A percentile compares a stretch with the other conserved stretches of the same genome.
Evolutionary conservation across 768 basidiomycete species (phyloP).

Genomic region (Antrodiella citrinella): DNA sequence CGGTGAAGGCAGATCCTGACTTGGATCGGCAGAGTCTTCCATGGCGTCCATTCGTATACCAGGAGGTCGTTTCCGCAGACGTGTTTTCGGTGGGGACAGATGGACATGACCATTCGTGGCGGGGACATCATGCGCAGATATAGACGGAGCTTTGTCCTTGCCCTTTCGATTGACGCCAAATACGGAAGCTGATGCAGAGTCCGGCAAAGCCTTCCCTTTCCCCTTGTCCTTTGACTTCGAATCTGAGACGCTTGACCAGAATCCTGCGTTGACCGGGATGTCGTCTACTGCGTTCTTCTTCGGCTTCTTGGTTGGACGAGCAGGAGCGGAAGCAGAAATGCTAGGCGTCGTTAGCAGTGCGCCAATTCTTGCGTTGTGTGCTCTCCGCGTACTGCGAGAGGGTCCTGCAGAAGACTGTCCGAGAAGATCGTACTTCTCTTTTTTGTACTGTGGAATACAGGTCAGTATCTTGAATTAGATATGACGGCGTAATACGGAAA

Average conservation of each 20-base stretch:
- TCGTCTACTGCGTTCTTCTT: slow-evolving; percentile 1
- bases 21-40: neutral
- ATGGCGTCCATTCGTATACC: neutral
- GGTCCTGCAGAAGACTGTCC: slow-evolving; percentile 39
- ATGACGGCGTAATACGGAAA: slow-evolving; percentile 2
- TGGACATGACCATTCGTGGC: too few species aligned
- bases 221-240: slow-evolving; percentile 18
- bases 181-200: too few species aligned
- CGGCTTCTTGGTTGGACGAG: slow-evolving; percentile 7
- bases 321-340: slow-evolving; percentile 16
- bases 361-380: slow-evolving; percentile 46
- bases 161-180: too few species aligned
- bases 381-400: slow-evolving; percentile 53
- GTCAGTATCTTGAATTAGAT: neutral
- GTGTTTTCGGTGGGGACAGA: neutral
- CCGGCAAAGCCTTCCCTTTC: slow-evolving; percentile 28
- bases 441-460: slow-evolving; percentile 35
- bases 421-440: slow-evolving; percentile 53
- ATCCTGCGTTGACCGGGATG: slow-evolving; percentile 10
- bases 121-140: too few species aligned
- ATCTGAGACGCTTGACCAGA: slow-evolving; percentile 24
- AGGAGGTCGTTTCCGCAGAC: slow-evolving; percentile 1
- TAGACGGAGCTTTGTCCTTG: too few species aligned
- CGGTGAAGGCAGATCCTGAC: neutral
- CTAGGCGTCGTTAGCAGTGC: slow-evolving; percentile 25